Evolutionary conservation across 1,139 yeast species (phyloP).

Genomic region (Pichia sp.): DNA sequence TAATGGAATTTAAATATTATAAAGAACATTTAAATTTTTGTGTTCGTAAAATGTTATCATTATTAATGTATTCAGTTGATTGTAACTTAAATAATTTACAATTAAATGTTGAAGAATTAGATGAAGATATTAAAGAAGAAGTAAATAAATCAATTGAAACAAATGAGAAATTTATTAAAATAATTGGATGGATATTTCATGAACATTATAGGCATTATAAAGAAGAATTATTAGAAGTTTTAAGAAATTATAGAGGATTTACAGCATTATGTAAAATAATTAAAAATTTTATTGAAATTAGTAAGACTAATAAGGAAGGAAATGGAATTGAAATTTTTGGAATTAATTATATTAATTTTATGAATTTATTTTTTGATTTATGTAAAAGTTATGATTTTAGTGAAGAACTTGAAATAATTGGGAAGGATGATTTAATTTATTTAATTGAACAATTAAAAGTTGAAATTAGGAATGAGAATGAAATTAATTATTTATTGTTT

Average conservation of each 20-base stretch:
- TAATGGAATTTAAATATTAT: slow-evolving; percentile 34
- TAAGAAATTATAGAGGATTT: slow-evolving; percentile 48
- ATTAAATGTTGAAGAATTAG: slow-evolving; percentile 27
- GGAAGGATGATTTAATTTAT: slow-evolving; percentile 47
- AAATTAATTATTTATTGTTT: slow-evolving; percentile 65
- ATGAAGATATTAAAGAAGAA: slow-evolving; percentile 16
- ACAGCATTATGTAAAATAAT: slow-evolving; percentile 25
- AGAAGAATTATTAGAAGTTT: slow-evolving; percentile 34
- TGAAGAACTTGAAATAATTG: slow-evolving; percentile 38
- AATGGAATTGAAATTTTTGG: slow-evolving; percentile 25
- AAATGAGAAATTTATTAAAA: slow-evolving; percentile 27
- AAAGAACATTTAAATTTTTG: slow-evolving; percentile 36
- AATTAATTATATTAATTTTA: slow-evolving; percentile 35
- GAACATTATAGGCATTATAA: slow-evolving; percentile 41
- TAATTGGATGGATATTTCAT: slow-evolving; percentile 44
- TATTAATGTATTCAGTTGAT: slow-evolving; percentile 34
- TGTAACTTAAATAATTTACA: slow-evolving; percentile 35
- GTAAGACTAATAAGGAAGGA: slow-evolving; percentile 15
- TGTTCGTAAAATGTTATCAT: slow-evolving; percentile 40
- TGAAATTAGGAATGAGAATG: slow-evolving; percentile 52
- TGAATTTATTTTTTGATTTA: slow-evolving; percentile 49
- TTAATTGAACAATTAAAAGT: slow-evolving; percentile 46
- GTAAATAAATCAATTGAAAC: slow-evolving; percentile 18
- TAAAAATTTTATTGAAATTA: slow-evolving; percentile 21
- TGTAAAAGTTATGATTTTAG: slow-evolving; percentile 41